phyloP scores from a whole-genome alignment of 768 basidiomycete species.

The Boletus speciosus region DNA sequence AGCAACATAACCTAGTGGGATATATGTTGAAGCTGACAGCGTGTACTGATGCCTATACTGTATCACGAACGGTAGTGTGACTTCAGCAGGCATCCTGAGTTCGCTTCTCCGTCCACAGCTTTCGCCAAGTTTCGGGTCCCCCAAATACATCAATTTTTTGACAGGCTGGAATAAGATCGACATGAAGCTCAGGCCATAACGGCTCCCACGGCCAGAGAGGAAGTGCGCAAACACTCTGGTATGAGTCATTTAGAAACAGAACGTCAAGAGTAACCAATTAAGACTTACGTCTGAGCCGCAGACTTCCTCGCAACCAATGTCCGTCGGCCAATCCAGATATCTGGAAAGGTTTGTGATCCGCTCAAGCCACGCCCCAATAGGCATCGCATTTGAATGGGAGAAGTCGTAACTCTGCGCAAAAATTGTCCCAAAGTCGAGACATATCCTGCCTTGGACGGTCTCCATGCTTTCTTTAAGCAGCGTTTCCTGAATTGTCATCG shows the following conservation, averaged over 20 bases:
- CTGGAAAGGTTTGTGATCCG: background rate
- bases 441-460: slow-evolving; percentile 1
- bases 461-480: background rate
- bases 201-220: slow-evolving; percentile 6
- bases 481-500: slow-evolving; percentile 1
- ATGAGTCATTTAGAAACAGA: background rate
- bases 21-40: no score
- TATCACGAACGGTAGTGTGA: no score
- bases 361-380: background rate
- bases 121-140: slow-evolving; percentile 1
- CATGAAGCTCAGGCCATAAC: slow-evolving; percentile 3
- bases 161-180: background rate
- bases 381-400: background rate
- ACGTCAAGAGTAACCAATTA: background rate
- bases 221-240: slow-evolving; percentile 2
- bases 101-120: slow-evolving; percentile 2
- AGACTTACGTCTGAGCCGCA: background rate
- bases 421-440: slow-evolving; percentile 4
- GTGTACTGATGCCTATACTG: background rate
- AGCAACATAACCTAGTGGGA: no score
- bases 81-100: background rate
- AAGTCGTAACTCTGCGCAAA: slow-evolving; percentile 1
- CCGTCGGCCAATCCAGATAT: slow-evolving; percentile 5
- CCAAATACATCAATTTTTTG: slow-evolving; percentile 7
- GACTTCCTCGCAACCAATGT: slow-evolving; percentile 1